Conservation (phyloP, 495 filamentous ascomycete genomes). For the Penicillium fimorum region DNA sequence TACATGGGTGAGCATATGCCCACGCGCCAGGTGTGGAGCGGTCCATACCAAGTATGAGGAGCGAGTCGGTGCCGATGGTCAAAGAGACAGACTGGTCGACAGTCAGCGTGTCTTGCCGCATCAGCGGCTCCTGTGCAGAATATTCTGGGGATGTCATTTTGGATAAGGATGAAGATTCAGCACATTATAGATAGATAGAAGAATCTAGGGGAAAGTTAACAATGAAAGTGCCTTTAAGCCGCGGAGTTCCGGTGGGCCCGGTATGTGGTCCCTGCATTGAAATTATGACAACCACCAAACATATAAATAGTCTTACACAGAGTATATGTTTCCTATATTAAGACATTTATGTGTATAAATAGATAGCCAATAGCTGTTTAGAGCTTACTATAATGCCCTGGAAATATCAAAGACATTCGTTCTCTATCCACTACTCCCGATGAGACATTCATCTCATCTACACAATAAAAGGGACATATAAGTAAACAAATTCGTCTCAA, state of each 20-base stretch:
- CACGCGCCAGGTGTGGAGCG: neutral
- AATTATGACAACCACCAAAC: neutral
- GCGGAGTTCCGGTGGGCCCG: conserved; percentile 15
- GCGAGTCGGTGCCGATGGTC: conserved; percentile 61
- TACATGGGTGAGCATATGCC: conserved; percentile 13
- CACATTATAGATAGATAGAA: conserved; percentile 2
- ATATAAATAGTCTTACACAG: neutral
- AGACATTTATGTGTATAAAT: neutral
- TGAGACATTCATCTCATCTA: conserved; percentile 21
- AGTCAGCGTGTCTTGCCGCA: conserved; percentile 35
- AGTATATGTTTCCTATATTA: neutral
- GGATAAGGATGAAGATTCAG: conserved; percentile 8
- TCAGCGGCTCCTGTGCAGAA: conserved; percentile 24
- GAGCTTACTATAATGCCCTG: neutral
- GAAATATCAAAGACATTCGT: conserved; percentile 21
- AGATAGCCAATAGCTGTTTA: neutral
- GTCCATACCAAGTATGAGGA: conserved; percentile 61
- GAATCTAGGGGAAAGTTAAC: neutral
- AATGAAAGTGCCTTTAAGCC: conserved; percentile 4
- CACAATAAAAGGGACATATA: conserved; percentile 30
- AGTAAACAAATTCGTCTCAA: conserved; percentile 35
- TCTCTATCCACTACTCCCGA: conserved; percentile 32
- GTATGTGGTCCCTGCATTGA: conserved; percentile 1
- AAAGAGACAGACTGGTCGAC: conserved; percentile 60
- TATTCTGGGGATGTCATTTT: conserved; percentile 30